Conservation (phyloP, 331 rosid genomes). For the Saraca asoca region DNA sequence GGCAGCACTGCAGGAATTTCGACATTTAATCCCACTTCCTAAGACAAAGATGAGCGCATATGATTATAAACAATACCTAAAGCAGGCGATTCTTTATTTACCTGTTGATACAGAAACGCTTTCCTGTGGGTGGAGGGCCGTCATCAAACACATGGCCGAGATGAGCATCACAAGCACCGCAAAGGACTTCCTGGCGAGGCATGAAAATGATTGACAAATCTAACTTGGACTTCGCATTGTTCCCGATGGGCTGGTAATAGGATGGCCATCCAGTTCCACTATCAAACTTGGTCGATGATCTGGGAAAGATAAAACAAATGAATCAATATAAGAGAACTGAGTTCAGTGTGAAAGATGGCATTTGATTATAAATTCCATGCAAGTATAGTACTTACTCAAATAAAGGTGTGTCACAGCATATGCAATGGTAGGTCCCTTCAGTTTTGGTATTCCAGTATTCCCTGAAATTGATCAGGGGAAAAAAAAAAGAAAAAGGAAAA, state of each 20-base stretch:
- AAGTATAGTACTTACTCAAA: constrained; percentile 64
- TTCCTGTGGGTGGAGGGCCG: constrained; percentile 88
- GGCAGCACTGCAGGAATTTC: constrained; percentile 62
- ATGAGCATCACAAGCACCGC: constrained; percentile 84
- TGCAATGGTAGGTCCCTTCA: constrained; percentile 73
- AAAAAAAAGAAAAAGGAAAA: no score
- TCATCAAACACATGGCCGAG: constrained; percentile 96
- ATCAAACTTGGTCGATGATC: constrained; percentile 86
- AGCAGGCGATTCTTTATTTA: constrained; percentile 8
- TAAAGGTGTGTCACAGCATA: constrained; percentile 83
- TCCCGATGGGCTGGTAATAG: constrained; percentile 74
- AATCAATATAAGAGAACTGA: background rate
- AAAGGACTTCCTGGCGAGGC: constrained; percentile 94
- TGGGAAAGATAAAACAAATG: constrained; percentile 32
- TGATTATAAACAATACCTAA: background rate
- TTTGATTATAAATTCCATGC: background rate
- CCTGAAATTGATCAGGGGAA: constrained; percentile 48
- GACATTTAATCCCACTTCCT: constrained; percentile 31
- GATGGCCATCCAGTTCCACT: constrained; percentile 99
- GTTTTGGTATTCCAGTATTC: constrained; percentile 91
- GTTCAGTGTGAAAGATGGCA: background rate
- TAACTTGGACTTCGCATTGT: constrained; percentile 72
- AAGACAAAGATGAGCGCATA: background rate
- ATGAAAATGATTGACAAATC: constrained; percentile 82
- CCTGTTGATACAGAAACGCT: constrained; percentile 95